A percentile compares a stretch with the other conserved stretches of the same genome.
These are phyloP conservation scores for Symbiodinium pilosum DNA, from an alignment of 73 alveolate species.

Conservation along the genomic window DNA sequence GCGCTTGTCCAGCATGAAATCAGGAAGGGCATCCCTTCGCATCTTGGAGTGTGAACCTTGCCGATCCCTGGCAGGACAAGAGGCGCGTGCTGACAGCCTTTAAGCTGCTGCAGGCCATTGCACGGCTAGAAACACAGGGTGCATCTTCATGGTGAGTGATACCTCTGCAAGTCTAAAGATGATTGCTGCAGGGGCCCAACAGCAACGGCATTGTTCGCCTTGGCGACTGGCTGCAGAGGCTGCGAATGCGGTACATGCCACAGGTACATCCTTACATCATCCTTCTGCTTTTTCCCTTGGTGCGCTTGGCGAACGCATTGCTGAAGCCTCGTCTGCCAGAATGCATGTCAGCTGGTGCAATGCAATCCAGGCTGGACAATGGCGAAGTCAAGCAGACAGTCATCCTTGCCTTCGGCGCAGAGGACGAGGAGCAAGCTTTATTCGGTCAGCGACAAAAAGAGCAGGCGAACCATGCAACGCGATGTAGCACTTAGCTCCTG, in stretches of 20 bases:
- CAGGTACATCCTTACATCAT: background rate
- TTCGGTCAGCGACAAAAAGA: background rate
- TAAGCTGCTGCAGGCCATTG: constrained; percentile 50
- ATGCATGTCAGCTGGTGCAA: too few relatives aligned
- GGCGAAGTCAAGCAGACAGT: constrained; percentile 76
- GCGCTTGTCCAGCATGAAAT: too few relatives aligned
- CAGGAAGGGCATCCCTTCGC: too few relatives aligned
- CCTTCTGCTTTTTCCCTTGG: background rate
- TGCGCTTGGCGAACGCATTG: background rate
- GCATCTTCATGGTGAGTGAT: too few relatives aligned
- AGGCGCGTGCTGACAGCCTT: constrained; percentile 79
- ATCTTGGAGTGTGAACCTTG: too few relatives aligned
- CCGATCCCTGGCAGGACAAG: constrained; percentile 22
- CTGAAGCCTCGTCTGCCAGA: background rate
- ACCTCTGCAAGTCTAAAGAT: background rate
- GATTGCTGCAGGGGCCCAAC: constrained; percentile 32
- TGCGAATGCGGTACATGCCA: background rate
- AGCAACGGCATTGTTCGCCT: constrained; percentile 75
- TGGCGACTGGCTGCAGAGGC: constrained; percentile 88
- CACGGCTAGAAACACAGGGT: too few relatives aligned
- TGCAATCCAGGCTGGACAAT: constrained; percentile 44
- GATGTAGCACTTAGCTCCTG: too few relatives aligned
- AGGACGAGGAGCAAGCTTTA: constrained; percentile 31
- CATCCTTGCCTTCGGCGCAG: constrained; percentile 80
- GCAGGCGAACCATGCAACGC: background rate